phyloP scores from a whole-genome alignment of 352 stramenopile species.

The Globisporangium alternatum region DNA sequence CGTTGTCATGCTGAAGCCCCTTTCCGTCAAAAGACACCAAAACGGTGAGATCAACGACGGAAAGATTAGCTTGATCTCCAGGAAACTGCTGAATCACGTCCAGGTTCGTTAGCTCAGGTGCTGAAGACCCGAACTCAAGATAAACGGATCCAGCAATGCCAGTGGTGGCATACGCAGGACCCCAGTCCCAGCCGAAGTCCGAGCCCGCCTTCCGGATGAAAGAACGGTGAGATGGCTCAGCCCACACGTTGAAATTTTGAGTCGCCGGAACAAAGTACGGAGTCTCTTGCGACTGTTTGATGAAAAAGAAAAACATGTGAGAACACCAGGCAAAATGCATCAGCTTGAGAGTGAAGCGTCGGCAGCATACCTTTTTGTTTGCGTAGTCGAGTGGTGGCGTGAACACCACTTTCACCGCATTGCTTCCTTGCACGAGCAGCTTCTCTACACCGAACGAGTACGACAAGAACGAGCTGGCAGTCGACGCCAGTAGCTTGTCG shows the following conservation, averaged over 20 bases:
- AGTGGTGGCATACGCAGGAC: constrained; percentile 60
- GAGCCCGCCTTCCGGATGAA: constrained; percentile 85
- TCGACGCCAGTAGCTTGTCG: constrained; percentile 38
- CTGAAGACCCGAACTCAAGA: constrained; percentile 31
- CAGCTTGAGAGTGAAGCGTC: neutral
- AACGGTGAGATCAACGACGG: constrained; percentile 38
- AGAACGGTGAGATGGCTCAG: constrained; percentile 67
- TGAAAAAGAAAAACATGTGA: neutral
- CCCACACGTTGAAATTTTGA: constrained; percentile 77
- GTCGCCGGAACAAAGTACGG: constrained; percentile 78
- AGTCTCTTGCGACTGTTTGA: constrained; percentile 45
- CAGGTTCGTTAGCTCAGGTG: constrained; percentile 30
- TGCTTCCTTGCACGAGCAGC: constrained; percentile 23
- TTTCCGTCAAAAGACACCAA: constrained; percentile 31
- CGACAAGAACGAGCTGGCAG: constrained; percentile 63
- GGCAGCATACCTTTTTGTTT: constrained; percentile 25
- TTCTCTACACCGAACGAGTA: constrained; percentile 43
- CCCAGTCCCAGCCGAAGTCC: constrained; percentile 89
- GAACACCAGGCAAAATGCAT: neutral
- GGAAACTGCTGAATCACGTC: constrained; percentile 46
- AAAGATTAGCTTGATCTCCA: constrained; percentile 26
- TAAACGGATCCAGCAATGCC: constrained; percentile 58
- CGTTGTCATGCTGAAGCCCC: constrained; percentile 24
- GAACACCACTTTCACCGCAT: constrained; percentile 63
- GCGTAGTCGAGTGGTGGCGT: constrained; percentile 52